Base-by-base conservation (phyloP, 805 yeast species). In the Yarrowia sp. region DNA sequence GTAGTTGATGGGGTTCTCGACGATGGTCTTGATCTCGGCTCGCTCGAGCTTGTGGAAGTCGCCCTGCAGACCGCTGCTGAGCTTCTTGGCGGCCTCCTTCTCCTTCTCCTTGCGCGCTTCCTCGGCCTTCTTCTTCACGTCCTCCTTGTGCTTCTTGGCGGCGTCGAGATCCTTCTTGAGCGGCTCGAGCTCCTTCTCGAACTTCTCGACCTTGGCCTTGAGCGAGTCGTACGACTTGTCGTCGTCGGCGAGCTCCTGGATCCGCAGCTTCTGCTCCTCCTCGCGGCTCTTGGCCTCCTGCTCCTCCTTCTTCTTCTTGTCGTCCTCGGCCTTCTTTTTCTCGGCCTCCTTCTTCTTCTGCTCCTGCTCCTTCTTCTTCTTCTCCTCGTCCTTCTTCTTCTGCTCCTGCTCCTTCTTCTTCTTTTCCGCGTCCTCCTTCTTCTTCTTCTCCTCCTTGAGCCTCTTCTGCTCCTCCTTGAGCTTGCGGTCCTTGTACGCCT, bases 381-480 rank as follows among this genome's bases (percentile, higher is more conserved):
- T 29, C 1, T 8, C 61, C 16, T 29, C 47, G 10, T 55, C 47
- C 61, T 55, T 55, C 61, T 55, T 38, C 21, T 55, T 38, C 61
- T 38, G 27, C 5, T 55, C 61, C 1, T 38, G 46, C 36, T 53
- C 36, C 46, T 27, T 4, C 36, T 53, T 35, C 35, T 39, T 36
- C 31, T 55, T 38, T 5, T 38, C 47, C 1, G 27, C 61, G 1
- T 18, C 47, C 47, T 55, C 61, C 47, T 29, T 21, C 47, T 55
- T 25, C 16, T 53, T 36, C 44, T 35, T 36, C 14, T 36, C 33
- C 24, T 53, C 33, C 29, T 47, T 31, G 21, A 4, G 2, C 4
- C 18, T 25, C 16, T 22, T 31, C 14, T 47, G 29, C 22, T 32
- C 39, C 55, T 21, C 39, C 55, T 27, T 39, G 25, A 19, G 29